A percentile compares a stretch with the other conserved stretches of the same genome.
phyloP scores from a whole-genome alignment of 352 stramenopile species.

The Albugo laibachii region DNA sequence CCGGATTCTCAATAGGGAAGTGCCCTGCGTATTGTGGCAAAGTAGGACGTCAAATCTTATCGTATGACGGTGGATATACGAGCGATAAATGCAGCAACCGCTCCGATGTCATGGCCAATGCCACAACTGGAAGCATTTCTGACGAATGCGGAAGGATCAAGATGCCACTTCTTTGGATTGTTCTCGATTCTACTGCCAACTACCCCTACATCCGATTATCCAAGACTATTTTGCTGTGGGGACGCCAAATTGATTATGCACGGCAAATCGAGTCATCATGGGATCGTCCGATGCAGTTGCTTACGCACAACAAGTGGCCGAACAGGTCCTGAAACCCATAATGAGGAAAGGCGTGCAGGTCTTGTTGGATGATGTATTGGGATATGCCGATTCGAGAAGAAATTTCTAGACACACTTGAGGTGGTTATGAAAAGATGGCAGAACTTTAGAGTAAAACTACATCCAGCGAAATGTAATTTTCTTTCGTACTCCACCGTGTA shows the following conservation, averaged over 20 bases:
- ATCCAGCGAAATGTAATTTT: slow-evolving; percentile 15
- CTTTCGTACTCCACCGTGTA: slow-evolving; percentile 6
- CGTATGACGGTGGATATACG: slow-evolving; percentile 6
- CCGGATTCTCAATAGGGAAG: not conserved
- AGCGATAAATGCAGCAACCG: slow-evolving; percentile 4
- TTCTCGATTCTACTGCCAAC: slow-evolving; percentile 3
- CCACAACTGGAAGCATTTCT: slow-evolving; percentile 3
- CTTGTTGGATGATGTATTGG: slow-evolving; percentile 13
- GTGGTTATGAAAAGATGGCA: slow-evolving; percentile 3
- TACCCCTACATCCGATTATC: not conserved
- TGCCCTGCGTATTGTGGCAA: not conserved
- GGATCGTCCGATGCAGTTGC: slow-evolving; percentile 6
- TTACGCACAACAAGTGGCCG: slow-evolving; percentile 7
- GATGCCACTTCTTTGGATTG: slow-evolving; percentile 3
- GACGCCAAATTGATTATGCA: not conserved
- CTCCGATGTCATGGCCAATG: slow-evolving; percentile 6
- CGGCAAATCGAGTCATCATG: slow-evolving; percentile 1
- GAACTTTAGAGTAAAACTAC: slow-evolving; percentile 13
- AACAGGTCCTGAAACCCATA: not conserved
- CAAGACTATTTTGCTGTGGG: not conserved
- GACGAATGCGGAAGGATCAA: not conserved
- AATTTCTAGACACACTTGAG: slow-evolving; percentile 8
- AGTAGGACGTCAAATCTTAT: not conserved
- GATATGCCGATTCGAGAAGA: slow-evolving; percentile 4
- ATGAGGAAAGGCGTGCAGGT: slow-evolving; percentile 5